Base-by-base conservation (phyloP, 192 early-diverging fungal genomes). In the Lobosporangium transversale region DNA sequence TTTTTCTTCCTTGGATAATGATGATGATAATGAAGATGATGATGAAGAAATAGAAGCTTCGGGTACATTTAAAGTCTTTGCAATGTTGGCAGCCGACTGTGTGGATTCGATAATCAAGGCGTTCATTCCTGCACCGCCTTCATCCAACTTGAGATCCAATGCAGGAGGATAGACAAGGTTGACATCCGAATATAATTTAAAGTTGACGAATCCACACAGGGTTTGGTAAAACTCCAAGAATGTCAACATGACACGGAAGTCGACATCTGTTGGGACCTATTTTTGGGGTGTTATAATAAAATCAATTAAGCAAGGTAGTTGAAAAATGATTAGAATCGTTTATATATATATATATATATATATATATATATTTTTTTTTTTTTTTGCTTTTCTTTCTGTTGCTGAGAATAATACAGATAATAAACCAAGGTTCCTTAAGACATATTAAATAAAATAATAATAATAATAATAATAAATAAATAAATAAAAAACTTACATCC, bases 211-310 rank as follows among this genome's bases (percentile, higher is more conserved):
- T 29, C 94, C 93, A 35, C 95, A 75, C 47, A 98, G 82, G 6
- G 94, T 96, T 74, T 91, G 89, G 81, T 99, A 94, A 61, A 99
- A 93, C 67, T 99, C 94, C 75, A 98, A 83, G 85, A 99, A 99
- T 29, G 97, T 99, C 50, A 85, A 53, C 95, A 99, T 98, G 43
- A 99, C 91, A 79, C 93, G 88, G 80, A 99, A 94, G 81, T 99
- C 97, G 32, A 99, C 96, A 79, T 96, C 94, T 18, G 85, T 82
- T 15, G 97, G 97, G 32, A 94, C 79, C 83, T 90, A 60, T n/a
- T n/a, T n/a, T n/a, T n/a, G 58, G 31, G 5, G 14, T 8, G 47
- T 49, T 15, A n/a, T 6, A 7, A 65, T 14, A 43, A 45, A 40
- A 26, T 44, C 47, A 42, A 20, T 10, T 0, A 64, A 3, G 26